Percentiles rank a stretch among this genome's conserved stretches.
Evolutionary conservation across 176 grass and related monocot species (phyloP).

Genomic region (Oryza australiensis): DNA sequence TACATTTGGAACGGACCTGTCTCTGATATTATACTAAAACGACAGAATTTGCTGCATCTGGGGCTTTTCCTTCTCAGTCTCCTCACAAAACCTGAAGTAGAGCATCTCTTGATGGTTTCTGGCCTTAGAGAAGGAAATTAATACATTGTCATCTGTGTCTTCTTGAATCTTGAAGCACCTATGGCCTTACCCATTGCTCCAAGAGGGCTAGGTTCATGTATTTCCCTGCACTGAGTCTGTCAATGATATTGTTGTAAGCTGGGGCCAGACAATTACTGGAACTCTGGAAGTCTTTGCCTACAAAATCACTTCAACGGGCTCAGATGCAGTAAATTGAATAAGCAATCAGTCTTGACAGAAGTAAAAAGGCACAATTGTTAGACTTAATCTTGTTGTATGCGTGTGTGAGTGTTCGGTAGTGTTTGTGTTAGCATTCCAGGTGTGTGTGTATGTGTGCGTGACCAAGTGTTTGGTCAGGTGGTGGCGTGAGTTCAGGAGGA

Average conservation of each 20-base stretch:
- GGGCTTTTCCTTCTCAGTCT: not conserved
- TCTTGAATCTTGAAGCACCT: constrained; percentile 65
- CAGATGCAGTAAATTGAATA: not conserved
- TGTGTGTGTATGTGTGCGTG: too few relatives aligned
- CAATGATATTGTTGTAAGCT: constrained; percentile 27
- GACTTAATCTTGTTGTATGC: too few relatives aligned
- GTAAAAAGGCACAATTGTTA: not conserved
- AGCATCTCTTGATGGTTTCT: too few relatives aligned
- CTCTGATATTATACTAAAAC: not conserved
- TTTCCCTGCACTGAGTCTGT: constrained; percentile 56
- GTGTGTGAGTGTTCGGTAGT: too few relatives aligned
- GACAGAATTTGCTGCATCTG: not conserved
- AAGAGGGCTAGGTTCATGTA: constrained; percentile 58
- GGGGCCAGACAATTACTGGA: too few relatives aligned
- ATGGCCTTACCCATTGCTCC: constrained; percentile 44
- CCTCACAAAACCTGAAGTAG: not conserved
- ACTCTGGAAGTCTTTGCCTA: too few relatives aligned
- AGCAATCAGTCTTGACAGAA: not conserved
- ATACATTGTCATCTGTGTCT: constrained; percentile 31
- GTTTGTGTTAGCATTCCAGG: too few relatives aligned
- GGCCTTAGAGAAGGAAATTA: not conserved
- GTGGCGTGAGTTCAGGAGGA: too few relatives aligned
- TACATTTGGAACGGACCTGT: not conserved
- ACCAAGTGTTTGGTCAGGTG: too few relatives aligned
- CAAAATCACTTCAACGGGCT: not conserved